Conservation (phyloP, 192 early-diverging fungal species). For the Coemansia sp. region DNA sequence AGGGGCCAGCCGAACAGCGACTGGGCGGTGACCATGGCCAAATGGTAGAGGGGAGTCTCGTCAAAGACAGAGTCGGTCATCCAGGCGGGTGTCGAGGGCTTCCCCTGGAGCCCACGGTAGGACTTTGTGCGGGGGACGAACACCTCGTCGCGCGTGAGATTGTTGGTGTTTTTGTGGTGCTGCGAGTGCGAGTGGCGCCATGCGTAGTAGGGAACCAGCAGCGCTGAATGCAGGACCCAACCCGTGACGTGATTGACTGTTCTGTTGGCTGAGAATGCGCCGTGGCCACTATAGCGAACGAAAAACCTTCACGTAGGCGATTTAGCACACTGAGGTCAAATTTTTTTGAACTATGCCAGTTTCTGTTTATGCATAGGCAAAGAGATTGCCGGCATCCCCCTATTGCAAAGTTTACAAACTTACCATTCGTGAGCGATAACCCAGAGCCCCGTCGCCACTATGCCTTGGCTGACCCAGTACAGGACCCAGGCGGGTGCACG, state of each 20-base stretch:
- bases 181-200: slow-evolving; percentile 90
- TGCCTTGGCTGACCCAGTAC: slow-evolving; percentile 84
- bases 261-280: slow-evolving; percentile 80
- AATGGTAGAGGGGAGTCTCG: slow-evolving; percentile 68
- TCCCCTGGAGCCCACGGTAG: slow-evolving; percentile 55
- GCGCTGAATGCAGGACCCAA: slow-evolving; percentile 81
- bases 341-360: background rate
- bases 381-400: background rate
- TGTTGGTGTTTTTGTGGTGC: slow-evolving; percentile 90
- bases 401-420: slow-evolving; percentile 2
- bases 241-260: slow-evolving; percentile 88
- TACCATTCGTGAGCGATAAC: slow-evolving; percentile 86
- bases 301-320: slow-evolving; percentile 1
- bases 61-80: slow-evolving; percentile 62
- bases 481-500: slow-evolving; percentile 67
- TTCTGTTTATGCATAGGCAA: background rate
- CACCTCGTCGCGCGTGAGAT: slow-evolving; percentile 92
- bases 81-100: slow-evolving; percentile 52
- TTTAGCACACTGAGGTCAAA: background rate
- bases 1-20: slow-evolving; percentile 85
- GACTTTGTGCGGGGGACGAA: slow-evolving; percentile 83
- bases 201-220: slow-evolving; percentile 91
- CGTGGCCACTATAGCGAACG: slow-evolving; percentile 65
- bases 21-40: slow-evolving; percentile 67
- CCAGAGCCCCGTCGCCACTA: slow-evolving; percentile 88